Base-by-base conservation (phyloP, 2,329 filamentous ascomycete genomes). In the Xylaria digitata region DNA sequence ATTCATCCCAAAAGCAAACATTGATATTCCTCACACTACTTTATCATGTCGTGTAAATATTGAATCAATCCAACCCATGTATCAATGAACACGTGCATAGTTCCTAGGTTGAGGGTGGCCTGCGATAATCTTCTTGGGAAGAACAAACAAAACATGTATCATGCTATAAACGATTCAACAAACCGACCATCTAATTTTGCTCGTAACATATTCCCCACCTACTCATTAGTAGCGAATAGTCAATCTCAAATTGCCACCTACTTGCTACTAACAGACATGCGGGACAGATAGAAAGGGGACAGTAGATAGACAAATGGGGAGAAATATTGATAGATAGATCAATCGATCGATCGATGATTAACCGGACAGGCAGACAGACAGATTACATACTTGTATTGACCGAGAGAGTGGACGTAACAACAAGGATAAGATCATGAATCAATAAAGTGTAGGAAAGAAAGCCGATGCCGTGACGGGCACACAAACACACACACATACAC, bases 41-140 rank as follows among this genome's bases (percentile, higher is more conserved):
- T 50, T 34, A 9, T 56, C 30, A 50, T 60, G 19, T 56, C 30
- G 43, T 65, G 34, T 34, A 50, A 65, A 65, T n/a, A 17, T 50
- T 55, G 42, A 65, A 37, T 55, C 21, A 65, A 45, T 55, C 21
- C 40, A 15, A 32, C 57, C 42, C 32, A 57, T 30, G 55, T 53
- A 34, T 34, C n/a, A n/a, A 46, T 21, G 32, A 17, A 46, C 21
- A 30, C 46, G 37, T 43, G 49, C 50, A 37, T 64, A 30, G 40
- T 37, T 21, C 7, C 13, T 15, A 40, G 61, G n/a, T 48, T 57
- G 62, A 69, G 56, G 63, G 63, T 43, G 64, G 65, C 67, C 64
- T 69, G 61, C 63, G 34, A 52, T 54, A 64, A 69, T 60, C 55
- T 67, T 50, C 65, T 64, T 11, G 37, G 37, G 13, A 40, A 40